Conservation (phyloP, 2,329 filamentous ascomycete species). For the Graphilbum ipis-grandicollis region DNA sequence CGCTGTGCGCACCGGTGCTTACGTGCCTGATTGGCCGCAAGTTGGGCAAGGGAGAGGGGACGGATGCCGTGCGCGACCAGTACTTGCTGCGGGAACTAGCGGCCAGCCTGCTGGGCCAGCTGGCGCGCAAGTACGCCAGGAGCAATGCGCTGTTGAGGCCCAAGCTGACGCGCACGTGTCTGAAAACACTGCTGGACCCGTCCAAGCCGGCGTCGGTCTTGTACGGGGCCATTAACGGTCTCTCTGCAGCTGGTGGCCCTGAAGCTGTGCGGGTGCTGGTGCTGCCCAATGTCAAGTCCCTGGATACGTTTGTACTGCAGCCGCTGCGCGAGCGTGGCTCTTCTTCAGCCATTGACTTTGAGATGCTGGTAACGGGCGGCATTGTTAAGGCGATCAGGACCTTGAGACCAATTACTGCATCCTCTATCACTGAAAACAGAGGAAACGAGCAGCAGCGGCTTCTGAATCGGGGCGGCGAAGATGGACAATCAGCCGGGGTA, state of each 20-base stretch:
- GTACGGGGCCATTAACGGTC: slow-evolving; percentile 72
- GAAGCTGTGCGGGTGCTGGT: slow-evolving; percentile 40
- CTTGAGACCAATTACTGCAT: slow-evolving; percentile 16
- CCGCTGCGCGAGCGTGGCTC: slow-evolving; percentile 34
- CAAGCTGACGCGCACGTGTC: slow-evolving; percentile 78
- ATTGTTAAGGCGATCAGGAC: slow-evolving; percentile 34
- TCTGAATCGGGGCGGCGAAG: slow-evolving; percentile 23
- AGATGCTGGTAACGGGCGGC: slow-evolving; percentile 34
- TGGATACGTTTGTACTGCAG: slow-evolving; percentile 34
- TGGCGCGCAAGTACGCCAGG: slow-evolving; percentile 65
- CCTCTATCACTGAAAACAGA: too few species aligned
- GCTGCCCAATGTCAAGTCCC: slow-evolving; percentile 35
- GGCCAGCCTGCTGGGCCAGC: slow-evolving; percentile 61
- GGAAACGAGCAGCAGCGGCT: slow-evolving; percentile 7
- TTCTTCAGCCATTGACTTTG: slow-evolving; percentile 25
- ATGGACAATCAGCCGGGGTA: slow-evolving; percentile 13
- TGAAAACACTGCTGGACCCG: slow-evolving; percentile 83
- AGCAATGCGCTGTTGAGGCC: slow-evolving; percentile 71
- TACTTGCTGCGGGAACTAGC: slow-evolving; percentile 75
- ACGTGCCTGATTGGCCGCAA: slow-evolving; percentile 81
- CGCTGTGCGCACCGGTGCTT: slow-evolving; percentile 69
- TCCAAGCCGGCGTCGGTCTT: slow-evolving; percentile 68
- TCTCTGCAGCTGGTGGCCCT: slow-evolving; percentile 57
- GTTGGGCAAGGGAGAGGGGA: slow-evolving; percentile 39
- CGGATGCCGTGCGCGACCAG: slow-evolving; percentile 39